A percentile compares a stretch with the other conserved stretches of the same genome.
Evolutionary conservation across 2,329 filamentous ascomycete genomes (phyloP).

Genomic region (Lizonia empirigonia): DNA sequence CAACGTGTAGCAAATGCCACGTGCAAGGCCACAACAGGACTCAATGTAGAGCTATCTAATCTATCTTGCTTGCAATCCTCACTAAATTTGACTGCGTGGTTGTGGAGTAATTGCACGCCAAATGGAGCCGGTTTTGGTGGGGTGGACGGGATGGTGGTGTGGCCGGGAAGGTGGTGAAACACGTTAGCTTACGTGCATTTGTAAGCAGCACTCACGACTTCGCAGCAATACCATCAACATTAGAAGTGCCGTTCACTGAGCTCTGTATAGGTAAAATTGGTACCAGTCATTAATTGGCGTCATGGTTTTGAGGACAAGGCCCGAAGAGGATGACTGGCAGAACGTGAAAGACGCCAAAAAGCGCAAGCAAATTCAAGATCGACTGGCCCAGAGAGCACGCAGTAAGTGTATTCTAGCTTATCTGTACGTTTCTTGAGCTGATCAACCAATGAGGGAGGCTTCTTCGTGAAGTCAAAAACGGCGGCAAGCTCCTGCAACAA

Average conservation of each 20-base stretch:
- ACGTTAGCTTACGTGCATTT: constrained; percentile 5
- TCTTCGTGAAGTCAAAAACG: neutral
- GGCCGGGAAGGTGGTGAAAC: too few relatives aligned
- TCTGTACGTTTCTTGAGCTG: neutral
- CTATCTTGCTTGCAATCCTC: too few relatives aligned
- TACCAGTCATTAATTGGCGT: neutral
- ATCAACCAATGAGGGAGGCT: neutral
- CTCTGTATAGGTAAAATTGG: neutral
- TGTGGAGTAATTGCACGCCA: too few relatives aligned
- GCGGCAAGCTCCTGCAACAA: neutral
- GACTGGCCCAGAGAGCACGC: constrained; percentile 48
- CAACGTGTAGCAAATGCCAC: too few relatives aligned
- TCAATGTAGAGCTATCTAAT: too few relatives aligned
- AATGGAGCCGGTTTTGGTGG: too few relatives aligned
- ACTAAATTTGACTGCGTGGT: too few relatives aligned
- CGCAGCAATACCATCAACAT: neutral
- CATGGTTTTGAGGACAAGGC: constrained; percentile 31
- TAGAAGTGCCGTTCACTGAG: neutral
- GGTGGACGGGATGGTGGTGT: too few relatives aligned
- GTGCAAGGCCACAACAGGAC: too few relatives aligned
- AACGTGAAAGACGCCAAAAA: constrained; percentile 45
- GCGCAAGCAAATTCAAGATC: constrained; percentile 50
- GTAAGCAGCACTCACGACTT: constrained; percentile 1
- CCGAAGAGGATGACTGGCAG: constrained; percentile 42
- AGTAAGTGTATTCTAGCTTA: constrained; percentile 25